Conservation (phyloP, 768 basidiomycete genomes). For the Boletales sp. region DNA sequence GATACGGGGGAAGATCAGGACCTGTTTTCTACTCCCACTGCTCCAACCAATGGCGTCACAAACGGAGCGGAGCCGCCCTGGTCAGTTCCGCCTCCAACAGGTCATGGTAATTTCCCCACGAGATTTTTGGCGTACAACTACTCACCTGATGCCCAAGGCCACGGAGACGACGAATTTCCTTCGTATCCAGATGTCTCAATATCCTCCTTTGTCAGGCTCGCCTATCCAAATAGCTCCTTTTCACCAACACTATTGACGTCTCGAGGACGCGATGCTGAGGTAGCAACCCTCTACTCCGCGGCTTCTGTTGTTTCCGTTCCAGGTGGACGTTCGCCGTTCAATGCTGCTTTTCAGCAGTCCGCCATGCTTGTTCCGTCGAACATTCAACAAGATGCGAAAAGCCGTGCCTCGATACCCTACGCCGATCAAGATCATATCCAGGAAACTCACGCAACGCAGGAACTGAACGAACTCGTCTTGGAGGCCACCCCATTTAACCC, state of each 20-base stretch:
- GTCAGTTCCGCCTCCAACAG: slow-evolving; percentile 7
- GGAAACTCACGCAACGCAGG: slow-evolving; percentile 51
- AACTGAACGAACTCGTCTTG: slow-evolving; percentile 74
- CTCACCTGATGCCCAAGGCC: slow-evolving; percentile 19
- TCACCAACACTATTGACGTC: slow-evolving; percentile 32
- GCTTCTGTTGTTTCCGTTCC: slow-evolving; percentile 75
- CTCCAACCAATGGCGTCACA: slow-evolving; percentile 9
- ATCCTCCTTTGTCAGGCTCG: slow-evolving; percentile 63
- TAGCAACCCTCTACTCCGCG: slow-evolving; percentile 84
- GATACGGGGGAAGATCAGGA: slow-evolving; percentile 13
- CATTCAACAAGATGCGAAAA: slow-evolving; percentile 17
- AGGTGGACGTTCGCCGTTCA: slow-evolving; percentile 36
- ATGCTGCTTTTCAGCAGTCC: slow-evolving; percentile 32
- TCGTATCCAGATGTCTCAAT: slow-evolving; percentile 64
- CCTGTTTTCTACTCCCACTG: slow-evolving; percentile 9
- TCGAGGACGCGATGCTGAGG: slow-evolving; percentile 65
- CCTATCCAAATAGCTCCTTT: slow-evolving; percentile 65
- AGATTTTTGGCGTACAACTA: neutral
- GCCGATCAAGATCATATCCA: slow-evolving; percentile 28
- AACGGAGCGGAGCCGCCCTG: slow-evolving; percentile 15
- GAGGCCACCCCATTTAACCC: slow-evolving; percentile 61
- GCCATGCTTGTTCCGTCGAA: slow-evolving; percentile 26
- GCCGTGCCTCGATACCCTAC: slow-evolving; percentile 17
- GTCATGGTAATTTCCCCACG: slow-evolving; percentile 18
- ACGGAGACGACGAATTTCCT: slow-evolving; percentile 20